Conservation (phyloP, 2,329 filamentous ascomycete species). For the Ophiostoma triangulosporum region DNA sequence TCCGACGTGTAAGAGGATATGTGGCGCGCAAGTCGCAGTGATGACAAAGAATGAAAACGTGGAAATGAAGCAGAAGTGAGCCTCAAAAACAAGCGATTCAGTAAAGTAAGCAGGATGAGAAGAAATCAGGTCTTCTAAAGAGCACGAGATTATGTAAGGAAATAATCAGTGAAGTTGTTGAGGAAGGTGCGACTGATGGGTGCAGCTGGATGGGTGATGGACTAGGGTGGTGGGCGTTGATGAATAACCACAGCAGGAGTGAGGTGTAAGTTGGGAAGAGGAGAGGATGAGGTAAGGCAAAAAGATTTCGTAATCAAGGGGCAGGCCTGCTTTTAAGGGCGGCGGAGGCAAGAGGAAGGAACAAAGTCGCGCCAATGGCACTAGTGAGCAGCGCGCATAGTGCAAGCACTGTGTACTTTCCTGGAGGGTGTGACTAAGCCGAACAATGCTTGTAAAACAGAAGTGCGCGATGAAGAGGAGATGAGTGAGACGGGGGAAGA, state of each 20-base stretch:
- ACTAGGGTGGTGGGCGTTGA: neutral
- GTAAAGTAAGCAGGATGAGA: neutral
- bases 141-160: neutral
- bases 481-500: neutral
- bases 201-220: neutral
- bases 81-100: neutral
- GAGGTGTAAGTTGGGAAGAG: slow-evolving; percentile 10
- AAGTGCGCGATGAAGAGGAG: neutral
- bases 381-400: slow-evolving; percentile 6
- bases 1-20: neutral
- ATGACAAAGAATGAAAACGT: neutral
- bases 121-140: neutral
- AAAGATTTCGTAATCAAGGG: slow-evolving; percentile 15
- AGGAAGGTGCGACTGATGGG: neutral
- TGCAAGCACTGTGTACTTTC: slow-evolving; percentile 6
- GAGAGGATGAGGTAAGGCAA: slow-evolving; percentile 14
- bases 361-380: slow-evolving; percentile 2
- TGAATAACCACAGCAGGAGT: slow-evolving; percentile 1
- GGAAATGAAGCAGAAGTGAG: neutral
- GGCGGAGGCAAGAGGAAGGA: slow-evolving; percentile 2
- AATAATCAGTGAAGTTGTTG: neutral
- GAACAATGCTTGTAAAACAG: neutral
- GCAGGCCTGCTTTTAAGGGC: slow-evolving; percentile 10
- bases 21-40: neutral
- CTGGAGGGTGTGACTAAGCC: neutral